Evolutionary conservation across 345 rosid species (phyloP), one percentile per base, ranked within the genome.

Genomic region (Gossypium stocksii): DNA sequence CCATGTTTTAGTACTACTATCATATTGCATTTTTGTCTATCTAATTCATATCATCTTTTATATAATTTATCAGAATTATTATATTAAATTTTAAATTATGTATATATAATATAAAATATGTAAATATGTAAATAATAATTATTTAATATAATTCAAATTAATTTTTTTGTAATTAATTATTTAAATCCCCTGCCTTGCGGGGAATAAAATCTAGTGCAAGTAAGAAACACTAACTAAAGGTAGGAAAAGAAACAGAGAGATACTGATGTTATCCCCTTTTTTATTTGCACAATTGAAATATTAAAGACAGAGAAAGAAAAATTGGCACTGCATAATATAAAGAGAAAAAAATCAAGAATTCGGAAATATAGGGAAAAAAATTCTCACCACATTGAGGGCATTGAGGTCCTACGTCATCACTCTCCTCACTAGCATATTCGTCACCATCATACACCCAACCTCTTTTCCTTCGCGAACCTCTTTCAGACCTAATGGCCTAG

Each of bases 371-470:
- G 27, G 14, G 63, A 23, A 59, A 23, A 23, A 59, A 22, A 66
- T 59, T 51, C 68, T 83, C 88, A 94, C 97, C 95, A 80, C 98
- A 94, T 71, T 94, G 97, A 76, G 85, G 91, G 78, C 98, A 94
- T 72, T 76, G 85, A 73, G 77, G 71, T 71, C 70, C 85, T 60
- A 19, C 76, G 71, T 63, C 76, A 51, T 83, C 87, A 80, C 76
- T 79, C 80, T 85, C 92, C 29, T 64, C 13, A 54, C 62, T 66
- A 52, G 41, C 77, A 65, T 53, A 63, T 27, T 20, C 85, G 22
- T 45, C 78, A 71, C 69, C 60, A 23, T 80, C 86, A 78, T 64
- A 74, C 74, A 76, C 67, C 53, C n/a, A 81, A 25, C 81, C 48
- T 81, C 89, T 84, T 80, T 84, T 92, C 69, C 77, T 75, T 22